Base-by-base conservation (phyloP, 1,284 basidiomycete genomes). In the Pascua guehoae region DNA sequence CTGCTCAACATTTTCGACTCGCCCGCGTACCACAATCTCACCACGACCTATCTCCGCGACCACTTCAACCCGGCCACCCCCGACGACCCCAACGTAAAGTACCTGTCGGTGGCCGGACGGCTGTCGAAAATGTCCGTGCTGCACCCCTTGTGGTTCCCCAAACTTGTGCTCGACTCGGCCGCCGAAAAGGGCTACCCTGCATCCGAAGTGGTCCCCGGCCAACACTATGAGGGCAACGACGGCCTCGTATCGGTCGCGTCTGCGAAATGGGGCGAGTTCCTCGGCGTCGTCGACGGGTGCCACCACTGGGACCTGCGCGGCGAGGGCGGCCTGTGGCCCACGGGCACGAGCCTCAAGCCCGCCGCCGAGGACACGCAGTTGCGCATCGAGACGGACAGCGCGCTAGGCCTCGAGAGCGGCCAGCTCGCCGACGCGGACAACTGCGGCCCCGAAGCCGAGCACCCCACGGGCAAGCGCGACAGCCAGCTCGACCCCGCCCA, bases 301-400 rank as follows among this genome's bases (percentile, higher is more conserved):
- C 94, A 99, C 79, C 96, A 98, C 72, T 99, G 96, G 96, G 90
- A 96, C 68, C 82, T 98, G 68, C 80, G 96, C 56, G 96, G 96
- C 0, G 87, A 79, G 54, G 79, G 81, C n/a, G 81, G 80, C 8
- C 43, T 78, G 0, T 77, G 79, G 59, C 76, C 75, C 3, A 66
- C 68, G 18, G 70, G 51, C 58, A 51, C 54, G 12, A 47, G 56
- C 9, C 52, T 58, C 36, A 65, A 64, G 47, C 70, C 66, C 48
- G 53, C 67, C 47, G 60, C 64, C 37, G 60, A 60, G 52, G 57
- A 64, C 44, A 62, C 63, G 51, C 54, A 60, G 46, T 60, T 67
- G 49, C 56, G 61, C 16, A 60, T 51, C 39, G 51, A 49, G 18
- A 62, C 66, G 49, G 64, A 62, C 61, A 48, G 58, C 18, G 45